phyloP scores from a whole-genome alignment of 2,329 filamentous ascomycete species.

The Byssochlamys sp. region DNA sequence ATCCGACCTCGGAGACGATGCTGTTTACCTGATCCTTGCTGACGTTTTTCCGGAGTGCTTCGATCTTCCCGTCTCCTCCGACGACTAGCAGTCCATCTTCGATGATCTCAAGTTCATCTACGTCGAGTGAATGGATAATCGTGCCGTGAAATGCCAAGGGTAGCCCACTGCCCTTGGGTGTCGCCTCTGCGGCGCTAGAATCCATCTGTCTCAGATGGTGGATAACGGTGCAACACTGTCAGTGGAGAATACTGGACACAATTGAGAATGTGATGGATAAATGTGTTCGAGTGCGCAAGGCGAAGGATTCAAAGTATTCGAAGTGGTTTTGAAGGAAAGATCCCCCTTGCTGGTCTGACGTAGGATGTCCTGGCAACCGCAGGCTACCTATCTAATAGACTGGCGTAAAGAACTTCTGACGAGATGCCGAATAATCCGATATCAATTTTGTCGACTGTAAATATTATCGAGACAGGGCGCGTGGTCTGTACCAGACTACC shows the following conservation, averaged over 20 bases:
- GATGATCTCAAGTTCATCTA: constrained; percentile 20
- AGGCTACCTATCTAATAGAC: too few species aligned
- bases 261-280: not conserved
- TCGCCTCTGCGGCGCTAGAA: not conserved
- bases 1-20: constrained; percentile 16
- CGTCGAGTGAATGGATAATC: constrained; percentile 20
- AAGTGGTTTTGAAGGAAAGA: not conserved
- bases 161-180: not conserved
- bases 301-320: not conserved
- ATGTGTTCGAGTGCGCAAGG: not conserved
- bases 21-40: constrained; percentile 12
- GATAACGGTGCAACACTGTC: not conserved
- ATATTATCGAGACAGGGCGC: too few species aligned
- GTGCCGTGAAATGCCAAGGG: constrained; percentile 28
- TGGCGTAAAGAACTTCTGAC: too few species aligned
- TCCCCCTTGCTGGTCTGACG: too few species aligned
- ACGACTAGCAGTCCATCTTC: constrained; percentile 24
- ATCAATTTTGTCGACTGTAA: too few species aligned
- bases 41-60: constrained; percentile 16
- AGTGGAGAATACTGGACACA: not conserved
- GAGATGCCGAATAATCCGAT: too few species aligned
- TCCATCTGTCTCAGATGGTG: not conserved
- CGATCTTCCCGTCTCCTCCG: constrained; percentile 20
- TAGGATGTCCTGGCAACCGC: too few species aligned
- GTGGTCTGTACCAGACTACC: too few species aligned